phyloP scores from a whole-genome alignment of 495 filamentous ascomycete species.

The Pyronema omphalodes region DNA sequence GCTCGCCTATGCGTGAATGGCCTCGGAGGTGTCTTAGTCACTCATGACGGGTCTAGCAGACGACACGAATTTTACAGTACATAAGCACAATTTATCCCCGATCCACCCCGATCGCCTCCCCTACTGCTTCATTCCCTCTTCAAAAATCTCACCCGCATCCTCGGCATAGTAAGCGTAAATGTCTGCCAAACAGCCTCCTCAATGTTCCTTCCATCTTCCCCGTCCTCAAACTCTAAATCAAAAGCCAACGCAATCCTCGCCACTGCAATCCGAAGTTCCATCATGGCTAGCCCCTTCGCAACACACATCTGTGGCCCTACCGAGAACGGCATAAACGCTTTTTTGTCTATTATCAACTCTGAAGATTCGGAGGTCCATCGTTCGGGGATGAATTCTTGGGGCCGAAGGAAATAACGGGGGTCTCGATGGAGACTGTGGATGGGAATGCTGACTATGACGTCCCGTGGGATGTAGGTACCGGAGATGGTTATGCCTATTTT shows the following conservation, averaged over 20 bases:
- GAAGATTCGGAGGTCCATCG: constrained; percentile 5
- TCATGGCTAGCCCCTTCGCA: neutral
- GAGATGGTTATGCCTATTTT: constrained; percentile 24
- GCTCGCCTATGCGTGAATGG: no score
- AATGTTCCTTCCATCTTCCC: neutral
- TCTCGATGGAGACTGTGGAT: constrained; percentile 1
- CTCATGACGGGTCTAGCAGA: no score
- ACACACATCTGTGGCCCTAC: neutral
- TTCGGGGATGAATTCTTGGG: constrained; percentile 16
- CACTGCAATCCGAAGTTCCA: neutral
- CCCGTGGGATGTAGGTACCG: constrained; percentile 30
- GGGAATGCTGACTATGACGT: constrained; percentile 10
- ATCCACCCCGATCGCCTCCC: no score
- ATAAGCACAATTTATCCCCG: no score
- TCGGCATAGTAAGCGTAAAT: no score
- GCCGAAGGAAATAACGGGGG: constrained; percentile 8
- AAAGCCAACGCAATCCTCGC: neutral
- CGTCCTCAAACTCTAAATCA: neutral
- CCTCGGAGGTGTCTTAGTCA: no score
- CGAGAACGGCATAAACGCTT: constrained; percentile 3
- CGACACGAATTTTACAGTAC: no score
- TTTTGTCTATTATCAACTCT: neutral
- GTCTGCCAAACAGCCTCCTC: no score
- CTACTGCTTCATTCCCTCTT: no score
- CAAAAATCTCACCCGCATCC: no score